Evolutionary conservation across 2,329 filamentous ascomycete genomes (phyloP).

Genomic region (Ophidiomyces ophidiicola): DNA sequence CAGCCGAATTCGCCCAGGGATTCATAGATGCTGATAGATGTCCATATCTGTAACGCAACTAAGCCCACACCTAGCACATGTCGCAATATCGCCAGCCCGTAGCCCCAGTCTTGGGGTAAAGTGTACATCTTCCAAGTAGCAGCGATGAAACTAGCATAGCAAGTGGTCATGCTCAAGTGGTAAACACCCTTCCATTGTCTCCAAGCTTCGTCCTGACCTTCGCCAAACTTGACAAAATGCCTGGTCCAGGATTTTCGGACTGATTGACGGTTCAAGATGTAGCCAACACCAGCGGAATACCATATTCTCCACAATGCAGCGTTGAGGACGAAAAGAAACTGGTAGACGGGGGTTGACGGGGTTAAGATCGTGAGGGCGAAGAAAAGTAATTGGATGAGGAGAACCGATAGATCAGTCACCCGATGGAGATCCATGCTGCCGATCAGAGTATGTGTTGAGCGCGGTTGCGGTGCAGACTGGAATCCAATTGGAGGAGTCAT

Average conservation of each 20-base stretch:
- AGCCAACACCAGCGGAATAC: conserved; percentile 80
- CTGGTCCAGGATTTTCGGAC: conserved; percentile 88
- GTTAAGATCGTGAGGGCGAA: conserved; percentile 61
- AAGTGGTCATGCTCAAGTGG: conserved; percentile 82
- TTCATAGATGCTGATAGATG: conserved; percentile 82
- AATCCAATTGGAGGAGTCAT: conserved; percentile 28
- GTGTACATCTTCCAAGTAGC: conserved; percentile 95
- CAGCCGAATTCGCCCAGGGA: conserved; percentile 95
- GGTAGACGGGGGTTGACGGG: conserved; percentile 62
- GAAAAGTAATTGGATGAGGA: conserved; percentile 66
- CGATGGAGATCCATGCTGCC: conserved; percentile 87
- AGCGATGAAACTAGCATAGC: conserved; percentile 75
- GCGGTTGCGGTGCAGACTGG: conserved; percentile 43
- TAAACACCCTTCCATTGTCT: conserved; percentile 95
- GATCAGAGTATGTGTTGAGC: conserved; percentile 68
- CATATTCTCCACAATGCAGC: conserved; percentile 76
- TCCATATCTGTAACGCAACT: conserved; percentile 84
- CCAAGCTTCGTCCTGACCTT: conserved; percentile 84
- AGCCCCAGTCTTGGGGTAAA: conserved; percentile 72
- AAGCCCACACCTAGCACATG: conserved; percentile 74
- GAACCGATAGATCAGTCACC: conserved; percentile 67
- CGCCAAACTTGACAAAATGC: conserved; percentile 94
- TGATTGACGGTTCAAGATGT: conserved; percentile 75
- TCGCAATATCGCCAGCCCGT: conserved; percentile 72
- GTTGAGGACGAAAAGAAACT: conserved; percentile 67